Conservation (phyloP, 306 rosid genomes). For the Sesbania bispinosa region DNA sequence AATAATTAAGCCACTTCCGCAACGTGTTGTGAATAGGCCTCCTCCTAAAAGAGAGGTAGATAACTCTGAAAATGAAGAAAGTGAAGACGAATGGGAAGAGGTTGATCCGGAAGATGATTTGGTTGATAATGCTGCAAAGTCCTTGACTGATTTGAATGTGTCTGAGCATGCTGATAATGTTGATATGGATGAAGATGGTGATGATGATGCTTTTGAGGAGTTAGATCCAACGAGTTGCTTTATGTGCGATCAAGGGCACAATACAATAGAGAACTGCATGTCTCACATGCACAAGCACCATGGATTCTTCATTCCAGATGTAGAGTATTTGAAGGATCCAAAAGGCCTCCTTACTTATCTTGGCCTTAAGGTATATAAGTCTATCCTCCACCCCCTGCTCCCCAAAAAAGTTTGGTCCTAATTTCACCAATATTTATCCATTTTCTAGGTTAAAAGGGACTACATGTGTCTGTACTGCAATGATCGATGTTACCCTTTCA, state of each 20-base stretch:
- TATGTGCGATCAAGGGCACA: constrained; percentile 83
- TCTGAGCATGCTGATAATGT: constrained; percentile 37
- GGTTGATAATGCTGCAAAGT: constrained; percentile 41
- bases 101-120: constrained; percentile 68
- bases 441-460: constrained; percentile 78
- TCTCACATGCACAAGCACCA: constrained; percentile 97
- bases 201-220: constrained; percentile 46
- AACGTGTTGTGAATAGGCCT: constrained; percentile 54
- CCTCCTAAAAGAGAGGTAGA: constrained; percentile 42
- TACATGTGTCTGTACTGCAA: constrained; percentile 89
- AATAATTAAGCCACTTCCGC: constrained; percentile 68
- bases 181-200: constrained; percentile 60
- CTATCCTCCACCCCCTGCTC: background rate
- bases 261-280: constrained; percentile 74
- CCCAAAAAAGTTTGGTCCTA: background rate
- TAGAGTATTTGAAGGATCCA: constrained; percentile 89
- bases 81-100: constrained; percentile 93
- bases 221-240: constrained; percentile 84
- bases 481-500: constrained; percentile 75
- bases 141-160: constrained; percentile 52
- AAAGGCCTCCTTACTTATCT: constrained; percentile 86
- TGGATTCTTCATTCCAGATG: constrained; percentile 94
- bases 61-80: constrained; percentile 57
- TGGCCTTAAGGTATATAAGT: constrained; percentile 70
- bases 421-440: background rate